These are phyloP conservation scores for Melianthus villosus DNA, from an alignment of 441 rosid species.

Conservation along the genomic window DNA sequence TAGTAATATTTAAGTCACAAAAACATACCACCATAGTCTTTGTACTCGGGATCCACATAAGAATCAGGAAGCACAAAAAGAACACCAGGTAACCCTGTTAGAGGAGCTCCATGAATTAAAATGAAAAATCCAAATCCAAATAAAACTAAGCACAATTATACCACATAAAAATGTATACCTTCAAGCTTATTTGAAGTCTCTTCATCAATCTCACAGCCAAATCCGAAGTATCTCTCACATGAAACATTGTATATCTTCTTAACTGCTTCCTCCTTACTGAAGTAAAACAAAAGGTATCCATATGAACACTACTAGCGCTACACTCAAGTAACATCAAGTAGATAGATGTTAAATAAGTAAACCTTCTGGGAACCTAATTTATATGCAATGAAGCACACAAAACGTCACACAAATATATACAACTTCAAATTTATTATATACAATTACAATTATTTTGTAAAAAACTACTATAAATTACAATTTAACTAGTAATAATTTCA, in stretches of 20 bases:
- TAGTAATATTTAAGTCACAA: background rate
- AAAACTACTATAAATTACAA: too few relatives aligned
- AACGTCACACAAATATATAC: too few relatives aligned
- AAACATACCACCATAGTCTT: conserved; percentile 76
- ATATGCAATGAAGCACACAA: too few relatives aligned
- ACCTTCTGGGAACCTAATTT: too few relatives aligned
- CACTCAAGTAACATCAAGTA: background rate
- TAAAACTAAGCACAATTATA: too few relatives aligned
- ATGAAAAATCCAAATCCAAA: background rate
- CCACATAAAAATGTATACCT: too few relatives aligned
- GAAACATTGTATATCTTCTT: conserved; percentile 78
- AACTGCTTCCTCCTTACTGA: conserved; percentile 81
- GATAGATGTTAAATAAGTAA: background rate
- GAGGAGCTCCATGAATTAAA: background rate
- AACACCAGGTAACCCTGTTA: conserved; percentile 68
- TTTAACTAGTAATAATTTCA: too few relatives aligned
- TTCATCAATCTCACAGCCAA: conserved; percentile 90
- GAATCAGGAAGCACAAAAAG: conserved; percentile 87
- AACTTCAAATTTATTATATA: too few relatives aligned
- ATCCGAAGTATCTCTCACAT: conserved; percentile 83
- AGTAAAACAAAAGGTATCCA: background rate
- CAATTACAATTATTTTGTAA: too few relatives aligned
- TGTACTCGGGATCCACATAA: conserved; percentile 70
- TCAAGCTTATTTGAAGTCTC: conserved; percentile 85
- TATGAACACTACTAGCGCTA: background rate